Percentiles rank a stretch among this genome's conserved stretches.
Conservation (phyloP, 139 green algal species). For the Chlorella sp. region DNA sequence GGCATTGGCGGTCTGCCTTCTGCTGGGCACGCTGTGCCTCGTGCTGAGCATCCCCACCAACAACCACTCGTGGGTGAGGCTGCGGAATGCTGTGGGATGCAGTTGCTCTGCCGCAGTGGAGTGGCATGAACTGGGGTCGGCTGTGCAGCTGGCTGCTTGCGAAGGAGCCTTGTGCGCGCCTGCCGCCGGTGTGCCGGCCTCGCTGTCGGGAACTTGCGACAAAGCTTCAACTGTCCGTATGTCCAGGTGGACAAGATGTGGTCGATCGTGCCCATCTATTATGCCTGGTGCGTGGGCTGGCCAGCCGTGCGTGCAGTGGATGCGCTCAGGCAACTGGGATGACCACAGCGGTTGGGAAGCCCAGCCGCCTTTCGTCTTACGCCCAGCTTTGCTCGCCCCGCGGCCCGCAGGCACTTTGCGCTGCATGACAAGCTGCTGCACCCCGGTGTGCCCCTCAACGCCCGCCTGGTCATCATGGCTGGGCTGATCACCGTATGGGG, state of each 20-base stretch:
- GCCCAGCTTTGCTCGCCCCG: no score
- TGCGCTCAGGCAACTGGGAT: no score
- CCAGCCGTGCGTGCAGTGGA: no score
- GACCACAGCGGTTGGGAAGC: no score
- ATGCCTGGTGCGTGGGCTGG: neutral
- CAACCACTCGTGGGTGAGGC: conserved; percentile 27
- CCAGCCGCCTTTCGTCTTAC: no score
- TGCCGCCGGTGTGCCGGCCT: neutral
- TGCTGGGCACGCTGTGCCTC: neutral
- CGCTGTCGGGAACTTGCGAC: no score
- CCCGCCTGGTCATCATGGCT: conserved; percentile 16
- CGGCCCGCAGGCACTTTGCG: conserved; percentile 11
- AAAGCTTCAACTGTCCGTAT: no score
- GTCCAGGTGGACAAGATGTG: conserved; percentile 41
- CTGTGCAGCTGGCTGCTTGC: no score
- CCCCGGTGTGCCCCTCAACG: neutral
- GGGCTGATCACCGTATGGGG: conserved; percentile 47
- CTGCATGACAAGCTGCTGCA: conserved; percentile 1
- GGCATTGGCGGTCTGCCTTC: neutral
- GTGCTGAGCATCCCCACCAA: conserved; percentile 28
- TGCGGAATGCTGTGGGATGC: neutral
- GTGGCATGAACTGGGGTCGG: neutral
- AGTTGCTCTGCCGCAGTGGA: neutral
- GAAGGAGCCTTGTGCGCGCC: no score
- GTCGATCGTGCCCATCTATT: conserved; percentile 20